Conservation (phyloP, 108 stramenopile species). For the Stephanodiscus triporus region DNA sequence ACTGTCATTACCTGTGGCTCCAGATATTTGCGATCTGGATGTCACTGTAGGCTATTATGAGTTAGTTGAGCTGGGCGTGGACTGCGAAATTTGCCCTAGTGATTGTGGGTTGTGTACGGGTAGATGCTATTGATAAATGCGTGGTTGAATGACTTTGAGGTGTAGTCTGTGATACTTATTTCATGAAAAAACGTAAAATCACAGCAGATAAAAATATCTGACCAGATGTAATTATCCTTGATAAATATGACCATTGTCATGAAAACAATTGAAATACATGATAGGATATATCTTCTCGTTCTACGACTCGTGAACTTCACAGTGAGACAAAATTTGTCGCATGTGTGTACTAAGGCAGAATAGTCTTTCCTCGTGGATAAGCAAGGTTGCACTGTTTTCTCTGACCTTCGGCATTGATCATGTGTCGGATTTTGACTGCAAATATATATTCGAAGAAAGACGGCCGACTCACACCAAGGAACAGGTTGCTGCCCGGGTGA, state of each 20-base stretch:
- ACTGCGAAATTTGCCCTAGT: slow-evolving; percentile 43
- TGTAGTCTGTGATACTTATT: not conserved
- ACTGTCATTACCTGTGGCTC: slow-evolving; percentile 38
- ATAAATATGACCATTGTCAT: not conserved
- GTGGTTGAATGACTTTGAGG: not conserved
- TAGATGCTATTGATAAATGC: slow-evolving; percentile 30
- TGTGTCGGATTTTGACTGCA: no score
- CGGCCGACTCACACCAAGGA: no score
- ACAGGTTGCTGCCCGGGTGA: no score
- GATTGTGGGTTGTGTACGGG: slow-evolving; percentile 37
- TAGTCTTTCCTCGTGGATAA: no score
- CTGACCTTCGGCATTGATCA: no score
- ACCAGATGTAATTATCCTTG: not conserved
- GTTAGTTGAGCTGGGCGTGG: slow-evolving; percentile 48
- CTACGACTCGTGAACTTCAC: not conserved
- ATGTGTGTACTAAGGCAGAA: no score
- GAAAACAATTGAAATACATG: not conserved
- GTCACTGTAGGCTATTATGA: slow-evolving; percentile 38
- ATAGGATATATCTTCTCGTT: not conserved
- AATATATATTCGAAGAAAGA: no score
- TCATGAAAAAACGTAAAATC: not conserved
- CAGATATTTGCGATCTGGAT: slow-evolving; percentile 44
- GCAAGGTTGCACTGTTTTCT: no score
- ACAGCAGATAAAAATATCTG: not conserved
- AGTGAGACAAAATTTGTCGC: no score